These are phyloP conservation scores for Pilaira anomala DNA, from an alignment of 192 early-diverging fungal species.

Conservation along the genomic window DNA sequence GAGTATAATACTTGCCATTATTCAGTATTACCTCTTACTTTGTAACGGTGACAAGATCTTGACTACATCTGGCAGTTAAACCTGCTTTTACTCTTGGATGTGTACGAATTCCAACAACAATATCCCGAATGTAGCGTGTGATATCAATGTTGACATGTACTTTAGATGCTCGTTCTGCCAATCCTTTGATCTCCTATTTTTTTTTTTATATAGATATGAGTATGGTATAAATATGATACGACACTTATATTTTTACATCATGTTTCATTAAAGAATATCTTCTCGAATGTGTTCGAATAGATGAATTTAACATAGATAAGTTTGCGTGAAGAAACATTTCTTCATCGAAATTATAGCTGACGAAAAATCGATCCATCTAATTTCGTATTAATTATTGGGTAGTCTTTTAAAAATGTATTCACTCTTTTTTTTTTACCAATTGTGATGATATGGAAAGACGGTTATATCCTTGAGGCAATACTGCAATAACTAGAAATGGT, in stretches of 20 bases:
- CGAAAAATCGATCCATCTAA: conserved; percentile 32
- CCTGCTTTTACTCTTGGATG: conserved; percentile 53
- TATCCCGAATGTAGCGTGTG: conserved; percentile 53
- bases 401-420: not conserved
- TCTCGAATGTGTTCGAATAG: not conserved
- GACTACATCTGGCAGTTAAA: conserved; percentile 47
- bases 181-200: conserved; percentile 47
- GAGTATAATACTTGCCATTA: not conserved
- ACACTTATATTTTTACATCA: conserved; percentile 7
- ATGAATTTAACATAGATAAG: not conserved
- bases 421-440: conserved; percentile 19
- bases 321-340: conserved; percentile 15
- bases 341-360: conserved; percentile 31
- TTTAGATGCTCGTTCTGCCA: conserved; percentile 37
- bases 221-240: not conserved
- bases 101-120: conserved; percentile 55
- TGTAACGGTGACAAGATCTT: conserved; percentile 49
- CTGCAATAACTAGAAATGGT: conserved; percentile 26
- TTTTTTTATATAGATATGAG: not conserved
- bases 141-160: conserved; percentile 54
- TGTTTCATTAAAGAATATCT: conserved; percentile 11
- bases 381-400: not conserved
- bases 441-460: conserved; percentile 19
- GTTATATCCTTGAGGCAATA: conserved; percentile 21
- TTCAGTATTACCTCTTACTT: conserved; percentile 39